phyloP scores from a whole-genome alignment of 257 asterid genomes.

The Scutellaria galericulata region DNA sequence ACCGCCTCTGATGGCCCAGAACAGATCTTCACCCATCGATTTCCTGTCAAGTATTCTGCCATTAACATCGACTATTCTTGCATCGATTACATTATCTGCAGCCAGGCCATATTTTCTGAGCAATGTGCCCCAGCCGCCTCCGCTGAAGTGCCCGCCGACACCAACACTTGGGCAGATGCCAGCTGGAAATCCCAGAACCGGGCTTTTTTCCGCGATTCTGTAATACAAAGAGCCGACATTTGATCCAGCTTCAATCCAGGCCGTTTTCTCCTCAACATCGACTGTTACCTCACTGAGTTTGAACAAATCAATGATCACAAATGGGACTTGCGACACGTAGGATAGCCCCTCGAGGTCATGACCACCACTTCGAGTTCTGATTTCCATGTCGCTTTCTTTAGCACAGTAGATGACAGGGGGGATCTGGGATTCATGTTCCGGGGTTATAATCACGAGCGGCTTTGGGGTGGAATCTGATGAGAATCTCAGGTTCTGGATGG shows the following conservation, averaged over 20 bases:
- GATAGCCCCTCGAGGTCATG: slow-evolving; percentile 30
- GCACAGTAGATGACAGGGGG: slow-evolving; percentile 1
- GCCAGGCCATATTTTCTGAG: slow-evolving; percentile 26
- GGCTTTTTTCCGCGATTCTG: slow-evolving; percentile 20
- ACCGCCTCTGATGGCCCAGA: slow-evolving; percentile 22
- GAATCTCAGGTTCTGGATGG: neutral
- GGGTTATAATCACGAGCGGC: slow-evolving; percentile 19
- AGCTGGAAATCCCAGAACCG: neutral
- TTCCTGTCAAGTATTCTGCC: slow-evolving; percentile 4
- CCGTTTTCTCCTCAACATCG: slow-evolving; percentile 9
- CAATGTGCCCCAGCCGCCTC: slow-evolving; percentile 23
- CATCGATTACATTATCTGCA: slow-evolving; percentile 12
- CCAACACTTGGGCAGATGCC: slow-evolving; percentile 14
- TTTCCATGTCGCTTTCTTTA: neutral
- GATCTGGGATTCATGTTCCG: slow-evolving; percentile 20
- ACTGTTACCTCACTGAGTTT: neutral
- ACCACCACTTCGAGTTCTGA: slow-evolving; percentile 28
- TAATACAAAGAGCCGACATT: slow-evolving; percentile 3
- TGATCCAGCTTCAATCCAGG: slow-evolving; percentile 25
- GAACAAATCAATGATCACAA: slow-evolving; percentile 23
- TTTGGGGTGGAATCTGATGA: neutral
- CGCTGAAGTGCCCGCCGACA: slow-evolving; percentile 20
- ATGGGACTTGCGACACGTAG: neutral
- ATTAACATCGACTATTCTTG: neutral
- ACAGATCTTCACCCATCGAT: slow-evolving; percentile 17